Conservation (phyloP, 208 protist species). For the Crithidia sp. region DNA sequence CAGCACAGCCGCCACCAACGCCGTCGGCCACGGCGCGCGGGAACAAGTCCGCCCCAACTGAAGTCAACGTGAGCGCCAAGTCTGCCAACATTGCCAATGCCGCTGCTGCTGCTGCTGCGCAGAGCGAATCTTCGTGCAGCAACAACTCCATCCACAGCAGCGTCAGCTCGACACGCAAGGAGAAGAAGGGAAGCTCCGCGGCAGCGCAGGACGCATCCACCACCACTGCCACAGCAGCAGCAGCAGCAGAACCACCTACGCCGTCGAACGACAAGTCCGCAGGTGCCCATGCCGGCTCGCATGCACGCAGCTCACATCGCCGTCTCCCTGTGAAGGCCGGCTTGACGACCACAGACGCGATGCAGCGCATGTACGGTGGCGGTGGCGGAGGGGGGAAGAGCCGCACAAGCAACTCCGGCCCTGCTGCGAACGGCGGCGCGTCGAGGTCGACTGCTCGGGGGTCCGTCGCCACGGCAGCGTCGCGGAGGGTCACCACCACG, state of each 20-base stretch:
- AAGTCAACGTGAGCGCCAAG: not conserved
- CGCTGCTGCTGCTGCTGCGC: too few relatives aligned
- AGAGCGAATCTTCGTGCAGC: not conserved
- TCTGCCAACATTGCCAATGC: too few relatives aligned
- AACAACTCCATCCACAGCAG: not conserved
- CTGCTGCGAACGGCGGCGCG: not conserved
- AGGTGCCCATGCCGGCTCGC: not conserved
- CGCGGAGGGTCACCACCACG: not conserved
- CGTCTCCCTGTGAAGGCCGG: not conserved
- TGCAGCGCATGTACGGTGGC: constrained; percentile 18
- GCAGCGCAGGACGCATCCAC: too few relatives aligned
- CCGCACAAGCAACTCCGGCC: not conserved
- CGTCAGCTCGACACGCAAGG: not conserved
- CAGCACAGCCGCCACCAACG: too few relatives aligned
- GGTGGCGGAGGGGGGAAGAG: not conserved
- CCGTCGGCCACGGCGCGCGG: too few relatives aligned
- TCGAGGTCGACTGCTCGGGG: not conserved
- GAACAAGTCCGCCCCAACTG: too few relatives aligned
- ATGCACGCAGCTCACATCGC: not conserved
- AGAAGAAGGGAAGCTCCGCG: not conserved
- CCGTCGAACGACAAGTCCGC: not conserved
- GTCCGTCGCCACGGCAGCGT: not conserved
- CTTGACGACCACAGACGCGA: constrained; percentile 2
- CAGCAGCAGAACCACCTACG: not conserved
- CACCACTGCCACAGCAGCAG: too few relatives aligned